phyloP scores from a whole-genome alignment of 1,284 basidiomycete species.

The Sanghuangporus weigelae region DNA sequence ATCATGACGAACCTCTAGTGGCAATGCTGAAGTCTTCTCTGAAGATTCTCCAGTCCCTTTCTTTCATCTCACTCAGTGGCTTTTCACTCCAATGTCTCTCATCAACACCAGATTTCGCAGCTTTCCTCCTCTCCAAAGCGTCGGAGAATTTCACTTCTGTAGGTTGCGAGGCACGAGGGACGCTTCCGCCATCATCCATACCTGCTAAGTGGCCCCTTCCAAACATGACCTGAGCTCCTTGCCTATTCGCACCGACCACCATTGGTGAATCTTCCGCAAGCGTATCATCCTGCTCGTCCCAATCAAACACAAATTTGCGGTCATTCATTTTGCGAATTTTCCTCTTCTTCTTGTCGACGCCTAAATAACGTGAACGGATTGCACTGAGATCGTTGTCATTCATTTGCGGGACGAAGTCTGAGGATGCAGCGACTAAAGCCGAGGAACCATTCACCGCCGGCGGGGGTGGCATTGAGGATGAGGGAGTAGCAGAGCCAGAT shows the following conservation, averaged over 20 bases:
- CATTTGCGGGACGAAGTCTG: slow-evolving; percentile 63
- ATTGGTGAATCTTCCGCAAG: slow-evolving; percentile 62
- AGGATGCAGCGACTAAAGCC: slow-evolving; percentile 32
- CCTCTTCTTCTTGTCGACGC: slow-evolving; percentile 88
- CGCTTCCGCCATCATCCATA: slow-evolving; percentile 71
- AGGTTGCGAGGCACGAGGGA: slow-evolving; percentile 26
- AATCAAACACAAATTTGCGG: slow-evolving; percentile 98
- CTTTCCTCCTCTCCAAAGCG: slow-evolving; percentile 73
- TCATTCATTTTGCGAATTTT: slow-evolving; percentile 92
- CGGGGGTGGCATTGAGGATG: slow-evolving; percentile 43
- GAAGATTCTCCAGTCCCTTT: slow-evolving; percentile 99
- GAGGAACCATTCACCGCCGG: slow-evolving; percentile 27
- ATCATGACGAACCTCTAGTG: slow-evolving; percentile 58
- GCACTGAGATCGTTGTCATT: slow-evolving; percentile 70
- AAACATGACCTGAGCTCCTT: slow-evolving; percentile 82
- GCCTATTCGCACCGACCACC: slow-evolving; percentile 59
- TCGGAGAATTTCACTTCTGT: slow-evolving; percentile 63
- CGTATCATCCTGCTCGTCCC: slow-evolving; percentile 93
- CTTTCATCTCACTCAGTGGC: slow-evolving; percentile 88
- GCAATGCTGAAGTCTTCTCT: slow-evolving; percentile 97
- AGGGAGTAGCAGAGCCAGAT: slow-evolving; percentile 26
- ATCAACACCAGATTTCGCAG: slow-evolving; percentile 79
- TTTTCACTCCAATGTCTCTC: slow-evolving; percentile 99
- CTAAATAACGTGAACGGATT: slow-evolving; percentile 85
- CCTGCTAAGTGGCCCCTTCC: slow-evolving; percentile 79